These are phyloP conservation scores for Pseudoturritis turrita DNA, from an alignment of 345 rosid species.

Conservation along the genomic window DNA sequence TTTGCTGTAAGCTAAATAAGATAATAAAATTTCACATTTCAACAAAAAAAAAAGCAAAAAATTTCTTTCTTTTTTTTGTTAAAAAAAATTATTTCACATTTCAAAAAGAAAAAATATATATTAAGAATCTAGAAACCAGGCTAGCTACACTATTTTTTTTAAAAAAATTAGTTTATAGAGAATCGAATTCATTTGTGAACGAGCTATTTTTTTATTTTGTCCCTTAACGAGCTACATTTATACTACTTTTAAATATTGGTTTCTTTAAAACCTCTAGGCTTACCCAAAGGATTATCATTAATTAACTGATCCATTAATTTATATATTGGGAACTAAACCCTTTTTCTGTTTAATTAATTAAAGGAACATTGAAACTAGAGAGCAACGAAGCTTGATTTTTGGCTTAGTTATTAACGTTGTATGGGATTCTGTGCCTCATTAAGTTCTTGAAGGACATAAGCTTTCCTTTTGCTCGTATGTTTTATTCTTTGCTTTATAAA, in stretches of 20 bases:
- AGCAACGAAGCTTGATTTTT: constrained; percentile 33
- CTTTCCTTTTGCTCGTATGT: constrained; percentile 25
- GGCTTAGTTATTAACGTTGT: constrained; percentile 22
- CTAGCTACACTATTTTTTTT: too few relatives aligned
- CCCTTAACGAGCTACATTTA: neutral
- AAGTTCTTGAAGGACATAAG: constrained; percentile 21
- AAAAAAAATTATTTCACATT: too few relatives aligned
- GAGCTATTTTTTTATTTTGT: too few relatives aligned
- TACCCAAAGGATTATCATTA: constrained; percentile 25
- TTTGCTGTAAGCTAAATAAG: neutral
- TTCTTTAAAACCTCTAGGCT: constrained; percentile 42
- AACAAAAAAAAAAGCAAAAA: too few relatives aligned
- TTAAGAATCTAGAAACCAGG: too few relatives aligned
- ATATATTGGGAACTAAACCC: constrained; percentile 23
- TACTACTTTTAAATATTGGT: neutral
- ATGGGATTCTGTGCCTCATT: constrained; percentile 24
- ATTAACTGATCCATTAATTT: constrained; percentile 13
- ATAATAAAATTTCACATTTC: neutral
- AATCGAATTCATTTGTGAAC: too few relatives aligned
- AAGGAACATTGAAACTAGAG: constrained; percentile 32
- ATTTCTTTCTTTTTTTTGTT: too few relatives aligned
- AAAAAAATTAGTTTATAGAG: too few relatives aligned
- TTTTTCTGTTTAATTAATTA: constrained; percentile 9
- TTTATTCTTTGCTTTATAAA: constrained; percentile 21
- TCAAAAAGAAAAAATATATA: too few relatives aligned